Conservation (phyloP, 352 stramenopile species). For the Phytopythium boreale region DNA sequence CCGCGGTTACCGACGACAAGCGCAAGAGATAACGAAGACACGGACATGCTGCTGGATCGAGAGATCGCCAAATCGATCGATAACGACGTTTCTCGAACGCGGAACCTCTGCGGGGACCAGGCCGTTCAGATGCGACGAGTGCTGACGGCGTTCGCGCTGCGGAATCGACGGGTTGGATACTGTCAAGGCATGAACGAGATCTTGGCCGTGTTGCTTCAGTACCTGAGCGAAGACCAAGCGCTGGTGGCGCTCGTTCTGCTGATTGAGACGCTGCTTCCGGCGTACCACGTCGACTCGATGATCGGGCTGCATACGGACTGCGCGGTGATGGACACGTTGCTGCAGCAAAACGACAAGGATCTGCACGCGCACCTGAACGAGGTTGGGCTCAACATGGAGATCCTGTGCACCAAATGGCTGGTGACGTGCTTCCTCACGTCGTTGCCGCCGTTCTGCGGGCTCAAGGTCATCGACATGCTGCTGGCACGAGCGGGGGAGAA, state of each 20-base stretch:
- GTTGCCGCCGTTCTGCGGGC: slow-evolving; percentile 56
- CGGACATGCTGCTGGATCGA: slow-evolving; percentile 48
- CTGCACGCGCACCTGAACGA: slow-evolving; percentile 69
- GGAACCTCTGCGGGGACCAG: slow-evolving; percentile 53
- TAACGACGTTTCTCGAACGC: slow-evolving; percentile 73
- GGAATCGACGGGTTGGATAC: slow-evolving; percentile 76
- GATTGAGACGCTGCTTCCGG: slow-evolving; percentile 70
- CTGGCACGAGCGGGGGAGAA: slow-evolving; percentile 58
- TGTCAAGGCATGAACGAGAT: slow-evolving; percentile 89
- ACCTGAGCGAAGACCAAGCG: slow-evolving; percentile 59
- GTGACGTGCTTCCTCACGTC: slow-evolving; percentile 84
- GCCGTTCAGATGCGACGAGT: slow-evolving; percentile 58
- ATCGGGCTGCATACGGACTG: slow-evolving; percentile 83
- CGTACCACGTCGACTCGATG: slow-evolving; percentile 85
- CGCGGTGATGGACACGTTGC: slow-evolving; percentile 76
- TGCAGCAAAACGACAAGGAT: slow-evolving; percentile 73
- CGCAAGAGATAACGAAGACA: slow-evolving; percentile 23
- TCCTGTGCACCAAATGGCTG: slow-evolving; percentile 88
- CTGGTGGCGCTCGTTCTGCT: slow-evolving; percentile 62
- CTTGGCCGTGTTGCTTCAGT: slow-evolving; percentile 62
- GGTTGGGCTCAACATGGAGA: slow-evolving; percentile 84
- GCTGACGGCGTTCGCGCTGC: slow-evolving; percentile 67
- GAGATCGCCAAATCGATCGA: slow-evolving; percentile 80
- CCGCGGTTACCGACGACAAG: slow-evolving; percentile 9
- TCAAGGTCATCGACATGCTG: slow-evolving; percentile 83